Conservation (phyloP, 805 yeast species). For the Ogataea methylovora region DNA sequence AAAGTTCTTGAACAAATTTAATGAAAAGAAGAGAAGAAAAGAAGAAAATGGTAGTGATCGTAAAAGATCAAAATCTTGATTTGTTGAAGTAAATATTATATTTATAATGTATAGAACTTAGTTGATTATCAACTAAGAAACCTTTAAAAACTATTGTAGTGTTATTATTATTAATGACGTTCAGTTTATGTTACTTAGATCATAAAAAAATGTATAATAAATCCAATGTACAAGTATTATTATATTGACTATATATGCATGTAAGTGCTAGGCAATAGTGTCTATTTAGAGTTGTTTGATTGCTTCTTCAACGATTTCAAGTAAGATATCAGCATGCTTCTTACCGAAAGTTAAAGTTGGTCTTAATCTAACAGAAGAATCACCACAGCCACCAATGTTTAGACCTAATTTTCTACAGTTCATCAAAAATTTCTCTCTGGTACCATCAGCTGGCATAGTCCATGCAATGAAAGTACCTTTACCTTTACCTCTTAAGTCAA, state of each 20-base stretch:
- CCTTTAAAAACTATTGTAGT: no score
- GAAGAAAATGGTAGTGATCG: no score
- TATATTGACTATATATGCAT: no score
- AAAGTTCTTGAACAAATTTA: constrained; percentile 45
- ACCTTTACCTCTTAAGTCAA: constrained; percentile 53
- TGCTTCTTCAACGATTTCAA: constrained; percentile 31
- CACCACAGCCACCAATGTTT: constrained; percentile 67
- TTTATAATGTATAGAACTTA: no score
- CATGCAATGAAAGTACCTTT: constrained; percentile 64
- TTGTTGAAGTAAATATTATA: no score
- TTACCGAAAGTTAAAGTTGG: constrained; percentile 57
- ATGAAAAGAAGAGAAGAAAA: constrained; percentile 27
- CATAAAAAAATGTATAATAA: no score
- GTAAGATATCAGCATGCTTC: constrained; percentile 52
- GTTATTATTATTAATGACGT: no score
- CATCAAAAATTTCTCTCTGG: constrained; percentile 40
- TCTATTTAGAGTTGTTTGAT: constrained; percentile 11
- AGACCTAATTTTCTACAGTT: constrained; percentile 45
- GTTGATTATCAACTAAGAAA: no score
- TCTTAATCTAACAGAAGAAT: constrained; percentile 49
- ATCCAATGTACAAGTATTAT: no score
- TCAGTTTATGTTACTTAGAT: no score
- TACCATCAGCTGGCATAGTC: constrained; percentile 37
- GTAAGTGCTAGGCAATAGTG: not conserved
- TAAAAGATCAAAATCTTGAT: no score